These are phyloP conservation scores for Cryptococcus sp. DNA, from an alignment of 1,284 basidiomycete genomes.

Conservation along the genomic window DNA sequence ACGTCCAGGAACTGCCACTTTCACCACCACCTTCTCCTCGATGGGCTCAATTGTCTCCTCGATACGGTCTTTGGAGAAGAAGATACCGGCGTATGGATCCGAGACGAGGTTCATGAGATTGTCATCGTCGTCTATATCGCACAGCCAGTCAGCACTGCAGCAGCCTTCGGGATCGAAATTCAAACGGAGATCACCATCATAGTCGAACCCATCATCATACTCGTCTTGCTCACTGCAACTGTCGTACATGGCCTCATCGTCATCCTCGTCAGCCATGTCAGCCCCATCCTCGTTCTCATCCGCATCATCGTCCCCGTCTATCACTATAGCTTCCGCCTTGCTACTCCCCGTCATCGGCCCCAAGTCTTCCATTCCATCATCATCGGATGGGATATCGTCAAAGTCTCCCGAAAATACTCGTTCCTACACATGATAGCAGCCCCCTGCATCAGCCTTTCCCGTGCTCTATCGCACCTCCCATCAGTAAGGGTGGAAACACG, in stretches of 20 bases:
- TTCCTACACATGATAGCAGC: constrained; percentile 30
- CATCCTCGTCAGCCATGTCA: constrained; percentile 5
- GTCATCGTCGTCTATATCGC: not conserved
- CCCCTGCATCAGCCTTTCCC: not conserved
- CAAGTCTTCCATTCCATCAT: constrained; percentile 31
- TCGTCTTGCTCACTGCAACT: constrained; percentile 36
- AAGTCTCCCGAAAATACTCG: constrained; percentile 64
- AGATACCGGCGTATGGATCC: constrained; percentile 84
- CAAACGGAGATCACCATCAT: not conserved
- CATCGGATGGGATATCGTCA: constrained; percentile 57
- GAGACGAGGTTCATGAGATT: constrained; percentile 40
- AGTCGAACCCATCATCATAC: constrained; percentile 30
- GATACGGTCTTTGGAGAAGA: constrained; percentile 83
- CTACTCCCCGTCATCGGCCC: too few relatives aligned
- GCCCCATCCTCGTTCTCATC: not conserved
- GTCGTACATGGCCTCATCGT: constrained; percentile 8
- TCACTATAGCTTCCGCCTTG: too few relatives aligned
- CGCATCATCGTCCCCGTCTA: constrained; percentile 40
- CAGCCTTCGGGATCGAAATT: not conserved
- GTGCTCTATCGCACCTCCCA: constrained; percentile 31
- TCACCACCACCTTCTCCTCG: constrained; percentile 54
- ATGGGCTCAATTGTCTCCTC: constrained; percentile 79
- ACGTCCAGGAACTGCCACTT: not conserved
- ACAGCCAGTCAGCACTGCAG: not conserved
- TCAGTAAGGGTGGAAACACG: constrained; percentile 51